These are phyloP conservation scores for Penicillium sp. DNA, from an alignment of 2,329 filamentous ascomycete species.

Conservation along the genomic window DNA sequence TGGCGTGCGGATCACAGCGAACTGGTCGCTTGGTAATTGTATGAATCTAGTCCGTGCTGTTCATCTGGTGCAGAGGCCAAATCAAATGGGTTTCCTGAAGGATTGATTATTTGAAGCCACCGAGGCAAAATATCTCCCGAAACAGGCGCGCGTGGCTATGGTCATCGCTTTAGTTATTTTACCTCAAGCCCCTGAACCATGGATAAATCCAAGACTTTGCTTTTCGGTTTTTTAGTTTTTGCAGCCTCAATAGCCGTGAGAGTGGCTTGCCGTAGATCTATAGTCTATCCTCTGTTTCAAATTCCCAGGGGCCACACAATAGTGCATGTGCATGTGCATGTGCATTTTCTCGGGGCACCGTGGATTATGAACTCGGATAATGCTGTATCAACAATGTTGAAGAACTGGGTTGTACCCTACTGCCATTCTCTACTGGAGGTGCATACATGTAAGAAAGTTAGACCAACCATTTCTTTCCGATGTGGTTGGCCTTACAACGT, in stretches of 20 bases:
- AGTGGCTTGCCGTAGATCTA: background rate
- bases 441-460: background rate
- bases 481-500: background rate
- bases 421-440: background rate
- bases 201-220: background rate
- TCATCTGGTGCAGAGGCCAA: background rate
- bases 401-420: background rate
- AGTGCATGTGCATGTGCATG: constrained; percentile 5
- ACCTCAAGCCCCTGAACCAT: no score
- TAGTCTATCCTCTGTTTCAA: constrained; percentile 5
- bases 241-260: background rate
- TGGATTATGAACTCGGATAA: background rate
- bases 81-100: background rate
- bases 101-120: background rate
- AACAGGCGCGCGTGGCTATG: background rate
- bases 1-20: constrained; percentile 24
- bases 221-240: background rate
- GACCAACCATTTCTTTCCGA: background rate
- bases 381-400: background rate
- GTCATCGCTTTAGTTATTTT: background rate
- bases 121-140: background rate
- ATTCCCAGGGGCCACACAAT: constrained; percentile 3
- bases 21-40: constrained; percentile 3
- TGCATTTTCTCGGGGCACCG: background rate
- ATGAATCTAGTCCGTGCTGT: constrained; percentile 2